Evolutionary conservation across 192 early-diverging fungal genomes (phyloP), one percentile per base, ranked within the genome.

Genomic region (Coemansia sp.): DNA sequence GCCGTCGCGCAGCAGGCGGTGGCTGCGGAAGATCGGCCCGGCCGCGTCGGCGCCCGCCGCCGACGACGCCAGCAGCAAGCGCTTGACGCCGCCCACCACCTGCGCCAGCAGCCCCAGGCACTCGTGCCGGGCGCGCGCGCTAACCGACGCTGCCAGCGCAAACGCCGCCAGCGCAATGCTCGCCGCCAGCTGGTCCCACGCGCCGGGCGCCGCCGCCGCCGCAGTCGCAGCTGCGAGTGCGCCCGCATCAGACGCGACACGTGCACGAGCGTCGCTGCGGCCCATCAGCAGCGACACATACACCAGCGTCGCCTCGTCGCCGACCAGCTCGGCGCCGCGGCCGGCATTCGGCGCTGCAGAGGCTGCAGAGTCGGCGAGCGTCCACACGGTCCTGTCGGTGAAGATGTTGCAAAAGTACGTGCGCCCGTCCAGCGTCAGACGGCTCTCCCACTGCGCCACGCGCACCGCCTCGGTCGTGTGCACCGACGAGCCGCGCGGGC

Each of bases 41-140:
- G 94, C 91, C 22, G 87, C 87, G 0, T 90, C 83, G 0, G 89
- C 86, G 31, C 89, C 91, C 6, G 49, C 43, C 1, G 69, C 60
- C 9, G 79, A 64, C 1, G 92, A 95, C n/a, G 91, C 85, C 39
- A 89, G 89, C 29, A 98, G 84, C 86, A 97, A 92, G 11, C 89
- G 87, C 24, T 95, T 88, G 59, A 98, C 90, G 36, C 91, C 87
- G 22, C 89, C 83, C 7, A 97, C 89, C 6, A 96, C 79, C 47
- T 76, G 64, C 32, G 83, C 72, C 29, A 91, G 76, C 65, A 87
- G 85, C 2, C 62, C 43, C 17, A 90, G 60, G 69, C 86, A 94
- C 25, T 84, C 69, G 42, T 75, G 71, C 62, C 86, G 89, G 67
- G 82, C 74, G 37, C 61, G 67, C 4, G 81, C 71, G 64, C 85